phyloP scores from a whole-genome alignment of 1,284 basidiomycete genomes.

The Cutaneotrichosporon spelunceum region DNA sequence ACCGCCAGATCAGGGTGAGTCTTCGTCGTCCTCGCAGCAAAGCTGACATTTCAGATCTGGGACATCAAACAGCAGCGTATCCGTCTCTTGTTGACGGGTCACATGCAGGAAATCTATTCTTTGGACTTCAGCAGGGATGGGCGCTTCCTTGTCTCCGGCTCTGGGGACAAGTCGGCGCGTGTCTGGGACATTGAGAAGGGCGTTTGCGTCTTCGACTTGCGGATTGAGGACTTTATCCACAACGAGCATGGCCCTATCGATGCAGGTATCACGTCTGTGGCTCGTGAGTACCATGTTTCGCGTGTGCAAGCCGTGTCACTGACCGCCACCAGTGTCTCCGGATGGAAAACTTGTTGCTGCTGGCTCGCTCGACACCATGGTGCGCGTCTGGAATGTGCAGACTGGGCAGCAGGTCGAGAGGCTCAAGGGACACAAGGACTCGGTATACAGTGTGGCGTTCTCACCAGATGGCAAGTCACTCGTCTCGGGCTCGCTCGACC shows the following conservation, averaged over 20 bases:
- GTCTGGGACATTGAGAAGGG: conserved; percentile 79
- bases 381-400: conserved; percentile 79
- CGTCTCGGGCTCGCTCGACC: conserved; percentile 79
- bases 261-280: conserved; percentile 65
- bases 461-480: conserved; percentile 72
- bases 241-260: conserved; percentile 60
- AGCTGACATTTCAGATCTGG: conserved; percentile 65
- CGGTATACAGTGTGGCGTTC: conserved; percentile 80
- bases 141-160: conserved; percentile 77
- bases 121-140: conserved; percentile 82
- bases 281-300: conserved; percentile 38
- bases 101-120: conserved; percentile 86
- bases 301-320: background rate
- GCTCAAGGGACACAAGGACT: conserved; percentile 75
- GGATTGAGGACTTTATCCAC: conserved; percentile 54
- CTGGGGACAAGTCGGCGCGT: conserved; percentile 82
- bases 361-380: conserved; percentile 75
- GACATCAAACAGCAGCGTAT: conserved; percentile 73
- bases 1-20: conserved; percentile 72
- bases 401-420: conserved; percentile 70
- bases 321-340: conserved; percentile 63
- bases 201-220: conserved; percentile 54
- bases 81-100: conserved; percentile 71
- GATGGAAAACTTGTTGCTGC: conserved; percentile 77
- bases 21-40: background rate